These are phyloP conservation scores for Deuterostichococcus epilithicus DNA, from an alignment of 139 green algal genomes.

Conservation along the genomic window DNA sequence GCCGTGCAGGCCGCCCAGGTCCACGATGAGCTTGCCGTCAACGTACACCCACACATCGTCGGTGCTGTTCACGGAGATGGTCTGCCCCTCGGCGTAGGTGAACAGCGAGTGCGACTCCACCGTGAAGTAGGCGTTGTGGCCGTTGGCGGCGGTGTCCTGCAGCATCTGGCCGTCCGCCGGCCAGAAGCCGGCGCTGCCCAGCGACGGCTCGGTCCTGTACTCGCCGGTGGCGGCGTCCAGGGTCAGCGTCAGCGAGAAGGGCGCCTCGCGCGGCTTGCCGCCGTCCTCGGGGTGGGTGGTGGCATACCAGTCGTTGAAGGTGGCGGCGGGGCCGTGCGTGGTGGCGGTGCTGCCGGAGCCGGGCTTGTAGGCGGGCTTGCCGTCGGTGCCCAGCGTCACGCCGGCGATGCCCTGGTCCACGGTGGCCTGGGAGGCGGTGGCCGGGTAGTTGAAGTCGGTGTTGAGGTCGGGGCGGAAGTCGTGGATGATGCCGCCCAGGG, in stretches of 20 bases:
- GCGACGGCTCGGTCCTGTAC: background rate
- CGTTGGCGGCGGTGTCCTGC: background rate
- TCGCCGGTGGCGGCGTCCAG: background rate
- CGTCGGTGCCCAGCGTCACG: background rate
- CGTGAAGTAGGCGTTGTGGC: background rate
- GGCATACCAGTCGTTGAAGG: conserved; percentile 1
- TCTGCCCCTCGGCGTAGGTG: background rate
- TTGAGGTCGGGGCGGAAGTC: background rate
- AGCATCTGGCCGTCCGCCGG: background rate
- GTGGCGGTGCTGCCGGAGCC: background rate
- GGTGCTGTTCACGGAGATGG: background rate
- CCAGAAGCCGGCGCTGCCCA: background rate
- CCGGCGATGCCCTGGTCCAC: background rate
- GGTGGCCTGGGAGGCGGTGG: too few species aligned
- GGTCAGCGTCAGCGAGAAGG: background rate
- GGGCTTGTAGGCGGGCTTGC: background rate
- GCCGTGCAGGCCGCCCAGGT: conserved; percentile 1
- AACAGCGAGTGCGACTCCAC: background rate
- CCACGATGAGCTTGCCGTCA: background rate
- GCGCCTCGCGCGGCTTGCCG: background rate
- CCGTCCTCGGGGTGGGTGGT: background rate
- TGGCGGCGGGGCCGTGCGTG: background rate
- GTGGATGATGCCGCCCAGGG: background rate
- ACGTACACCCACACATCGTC: background rate
- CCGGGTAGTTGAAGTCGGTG: background rate